phyloP scores from a whole-genome alignment of 2,329 filamentous ascomycete genomes.

The Fusarium tuaranense region DNA sequence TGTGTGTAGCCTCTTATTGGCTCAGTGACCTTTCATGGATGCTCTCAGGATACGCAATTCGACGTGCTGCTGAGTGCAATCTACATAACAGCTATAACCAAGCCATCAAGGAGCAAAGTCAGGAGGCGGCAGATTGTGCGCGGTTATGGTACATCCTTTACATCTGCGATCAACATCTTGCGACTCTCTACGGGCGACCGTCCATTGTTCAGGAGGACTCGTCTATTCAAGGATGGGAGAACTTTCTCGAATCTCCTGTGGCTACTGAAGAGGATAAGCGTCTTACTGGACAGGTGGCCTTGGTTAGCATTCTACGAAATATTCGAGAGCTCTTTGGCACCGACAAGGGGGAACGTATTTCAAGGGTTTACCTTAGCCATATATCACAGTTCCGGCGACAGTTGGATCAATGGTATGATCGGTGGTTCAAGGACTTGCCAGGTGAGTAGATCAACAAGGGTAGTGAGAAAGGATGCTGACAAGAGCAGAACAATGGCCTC shows the following conservation, averaged over 20 bases:
- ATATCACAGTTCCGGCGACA: slow-evolving; percentile 50
- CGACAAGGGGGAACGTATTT: slow-evolving; percentile 65
- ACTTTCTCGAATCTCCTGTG: slow-evolving; percentile 63
- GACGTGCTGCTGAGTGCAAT: slow-evolving; percentile 61
- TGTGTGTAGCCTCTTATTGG: slow-evolving; percentile 74
- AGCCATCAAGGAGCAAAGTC: slow-evolving; percentile 51
- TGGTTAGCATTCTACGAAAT: slow-evolving; percentile 69
- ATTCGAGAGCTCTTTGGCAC: slow-evolving; percentile 68
- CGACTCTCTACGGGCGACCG: slow-evolving; percentile 70
- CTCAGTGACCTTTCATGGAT: slow-evolving; percentile 73
- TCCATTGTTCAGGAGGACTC: slow-evolving; percentile 69
- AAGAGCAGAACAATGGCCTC: slow-evolving; percentile 51
- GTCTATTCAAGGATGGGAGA: slow-evolving; percentile 68
- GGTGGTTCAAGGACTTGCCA: slow-evolving; percentile 50
- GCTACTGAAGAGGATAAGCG: slow-evolving; percentile 67
- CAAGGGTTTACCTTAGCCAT: slow-evolving; percentile 65
- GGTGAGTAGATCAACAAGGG: slow-evolving; percentile 34
- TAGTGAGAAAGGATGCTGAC: neutral
- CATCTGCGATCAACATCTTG: slow-evolving; percentile 71
- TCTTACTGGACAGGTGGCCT: slow-evolving; percentile 68
- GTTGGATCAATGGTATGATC: slow-evolving; percentile 53
- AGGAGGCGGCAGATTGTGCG: slow-evolving; percentile 63
- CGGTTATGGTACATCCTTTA: slow-evolving; percentile 72
- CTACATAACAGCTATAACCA: slow-evolving; percentile 57
- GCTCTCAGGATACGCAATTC: slow-evolving; percentile 65